Evolutionary conservation across 257 asterid species (phyloP).

Genomic region (Solanum neorickii): DNA sequence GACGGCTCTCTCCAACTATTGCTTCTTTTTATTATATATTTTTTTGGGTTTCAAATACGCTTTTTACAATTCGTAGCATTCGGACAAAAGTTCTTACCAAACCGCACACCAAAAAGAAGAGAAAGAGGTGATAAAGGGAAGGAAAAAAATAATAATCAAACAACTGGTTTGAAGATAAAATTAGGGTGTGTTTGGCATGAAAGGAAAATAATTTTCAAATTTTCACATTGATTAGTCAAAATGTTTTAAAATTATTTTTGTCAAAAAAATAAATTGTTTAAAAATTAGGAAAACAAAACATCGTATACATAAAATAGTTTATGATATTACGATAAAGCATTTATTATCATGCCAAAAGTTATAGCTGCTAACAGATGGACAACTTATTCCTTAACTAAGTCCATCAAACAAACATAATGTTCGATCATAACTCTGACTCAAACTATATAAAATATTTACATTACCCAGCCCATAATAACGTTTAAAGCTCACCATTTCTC

Average conservation of each 20-base stretch:
- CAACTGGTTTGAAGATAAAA: background rate
- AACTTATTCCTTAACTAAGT: no score
- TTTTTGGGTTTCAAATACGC: background rate
- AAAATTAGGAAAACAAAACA: background rate
- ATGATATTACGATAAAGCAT: no score
- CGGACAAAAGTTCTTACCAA: background rate
- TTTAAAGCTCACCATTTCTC: background rate
- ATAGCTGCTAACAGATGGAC: fast-evolving
- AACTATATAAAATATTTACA: no score
- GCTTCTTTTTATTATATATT: background rate
- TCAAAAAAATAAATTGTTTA: background rate
- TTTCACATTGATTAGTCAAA: background rate
- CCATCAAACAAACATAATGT: fast-evolving
- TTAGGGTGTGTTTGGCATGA: background rate
- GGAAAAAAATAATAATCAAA: background rate
- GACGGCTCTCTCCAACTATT: background rate
- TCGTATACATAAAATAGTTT: no score
- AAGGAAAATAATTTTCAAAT: background rate
- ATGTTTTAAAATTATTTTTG: background rate
- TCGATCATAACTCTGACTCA: no score
- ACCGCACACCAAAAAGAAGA: background rate
- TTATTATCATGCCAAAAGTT: no score
- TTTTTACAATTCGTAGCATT: background rate
- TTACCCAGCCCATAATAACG: background rate
- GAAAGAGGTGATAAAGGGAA: background rate